phyloP scores from a whole-genome alignment of 2,329 filamentous ascomycete genomes.

The Aspergillus oerlinghausenensis region DNA sequence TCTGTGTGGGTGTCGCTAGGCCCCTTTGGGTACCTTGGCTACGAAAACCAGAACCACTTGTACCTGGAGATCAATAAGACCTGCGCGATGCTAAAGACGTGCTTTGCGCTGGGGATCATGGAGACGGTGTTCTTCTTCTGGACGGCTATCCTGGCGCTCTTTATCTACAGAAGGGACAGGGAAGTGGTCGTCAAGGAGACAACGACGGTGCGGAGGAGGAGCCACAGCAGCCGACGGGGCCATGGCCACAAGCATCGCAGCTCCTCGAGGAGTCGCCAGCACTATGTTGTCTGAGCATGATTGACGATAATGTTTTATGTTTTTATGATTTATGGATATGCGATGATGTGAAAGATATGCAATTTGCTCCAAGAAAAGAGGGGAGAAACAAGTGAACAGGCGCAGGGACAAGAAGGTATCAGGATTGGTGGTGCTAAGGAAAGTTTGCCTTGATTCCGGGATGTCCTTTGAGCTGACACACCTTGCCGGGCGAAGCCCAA shows the following conservation, averaged over 20 bases:
- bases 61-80: conserved; percentile 62
- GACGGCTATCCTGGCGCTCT: conserved; percentile 65
- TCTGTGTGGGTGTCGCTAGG: conserved; percentile 58
- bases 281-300: conserved; percentile 25
- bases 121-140: conserved; percentile 75
- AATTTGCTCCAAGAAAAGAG: neutral
- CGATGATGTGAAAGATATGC: neutral
- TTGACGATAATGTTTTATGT: neutral
- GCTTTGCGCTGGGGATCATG: conserved; percentile 87
- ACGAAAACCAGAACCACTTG: conserved; percentile 43
- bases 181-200: conserved; percentile 39
- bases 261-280: conserved; percentile 24
- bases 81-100: conserved; percentile 88
- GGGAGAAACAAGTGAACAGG: neutral
- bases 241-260: conserved; percentile 29
- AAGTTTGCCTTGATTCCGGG: neutral
- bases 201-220: conserved; percentile 28
- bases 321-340: neutral
- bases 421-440: neutral
- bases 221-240: conserved; percentile 33
- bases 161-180: conserved; percentile 31
- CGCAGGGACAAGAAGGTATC: neutral
- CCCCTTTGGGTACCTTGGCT: conserved; percentile 54
- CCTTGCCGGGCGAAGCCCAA: neutral
- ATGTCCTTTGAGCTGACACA: neutral